Evolutionary conservation across 225 moss, liverwort and hornwort species (phyloP), one percentile per base, ranked within the genome.

Genomic region (Ulota crispa): DNA sequence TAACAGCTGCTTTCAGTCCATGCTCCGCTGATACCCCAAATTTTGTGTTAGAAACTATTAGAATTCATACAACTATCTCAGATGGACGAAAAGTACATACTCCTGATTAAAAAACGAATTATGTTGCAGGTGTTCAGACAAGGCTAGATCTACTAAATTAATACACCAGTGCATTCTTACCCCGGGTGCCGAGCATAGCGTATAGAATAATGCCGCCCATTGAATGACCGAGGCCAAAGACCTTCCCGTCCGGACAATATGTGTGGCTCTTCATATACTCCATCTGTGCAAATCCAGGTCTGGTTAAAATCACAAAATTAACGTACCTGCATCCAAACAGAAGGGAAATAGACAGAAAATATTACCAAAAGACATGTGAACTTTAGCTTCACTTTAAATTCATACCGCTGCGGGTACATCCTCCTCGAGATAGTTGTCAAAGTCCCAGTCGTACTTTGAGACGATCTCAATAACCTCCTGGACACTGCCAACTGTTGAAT

Each of bases 121-220:
- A 2, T 23, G 30, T 66, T 84, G 1, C 55, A 42, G 10, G 20
- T 47, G 60, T 27, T 54, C 7, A 19, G n/a, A 30, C 45, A 82
- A 67, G 62, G 37, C 23, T 64, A 60, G 26, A 71, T 70, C 50
- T 11, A 70, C 52, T n/a, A 82, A 59, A 67, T 32, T 43, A 70
- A 27, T 43, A 64, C 24, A 45, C 16, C 57, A 16, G 9, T 61
- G 50, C n/a, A 75, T 54, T 82, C 91, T 91, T 87, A 98, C 97
- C 94, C 52, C 89, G 86, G 24, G 94, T 89, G 45, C 94, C 94
- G 68, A 98, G 77, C 86, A 87, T 86, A 54, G 95, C 93, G 80
- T 98, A 98, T 31, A 98, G 82, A 67, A 98, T 93, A 56, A 98
- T 98, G 72, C 98, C 98, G 61, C 98, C 98, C 98, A 98, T 95